phyloP scores from a whole-genome alignment of 129 eudicot species.

The Apium graveolens region DNA sequence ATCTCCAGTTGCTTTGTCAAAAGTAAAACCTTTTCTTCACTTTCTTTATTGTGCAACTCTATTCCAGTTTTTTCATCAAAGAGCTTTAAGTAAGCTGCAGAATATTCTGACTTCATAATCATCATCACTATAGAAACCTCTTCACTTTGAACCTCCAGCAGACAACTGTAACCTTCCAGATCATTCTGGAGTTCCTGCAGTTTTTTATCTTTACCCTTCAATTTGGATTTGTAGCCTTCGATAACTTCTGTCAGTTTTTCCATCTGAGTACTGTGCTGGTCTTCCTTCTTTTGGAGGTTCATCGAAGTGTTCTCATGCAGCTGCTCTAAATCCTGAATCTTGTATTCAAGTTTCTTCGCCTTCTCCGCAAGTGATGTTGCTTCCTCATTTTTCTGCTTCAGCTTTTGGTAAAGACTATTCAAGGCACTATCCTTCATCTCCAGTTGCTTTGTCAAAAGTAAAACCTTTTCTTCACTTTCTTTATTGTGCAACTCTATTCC shows the following conservation, averaged over 20 bases:
- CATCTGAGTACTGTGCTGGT: too few relatives aligned
- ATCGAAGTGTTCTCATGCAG: too few relatives aligned
- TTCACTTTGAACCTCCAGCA: too few relatives aligned
- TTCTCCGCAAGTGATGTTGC: conserved; percentile 25
- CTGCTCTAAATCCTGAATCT: too few relatives aligned
- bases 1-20: conserved; percentile 30
- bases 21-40: conserved; percentile 25
- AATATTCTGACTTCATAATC: conserved; percentile 1
- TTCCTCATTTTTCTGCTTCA: conserved; percentile 31
- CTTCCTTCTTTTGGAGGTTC: too few relatives aligned
- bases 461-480: conserved; percentile 27
- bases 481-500: conserved; percentile 21
- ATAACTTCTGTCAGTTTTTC: too few relatives aligned
- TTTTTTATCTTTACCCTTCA: too few relatives aligned
- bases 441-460: conserved; percentile 29
- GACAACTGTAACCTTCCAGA: too few relatives aligned
- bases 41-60: conserved; percentile 25
- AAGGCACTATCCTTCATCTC: conserved; percentile 25
- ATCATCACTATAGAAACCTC: too few relatives aligned
- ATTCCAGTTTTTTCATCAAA: conserved; percentile 15
- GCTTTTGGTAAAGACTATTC: conserved; percentile 18
- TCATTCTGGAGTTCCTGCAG: too few relatives aligned
- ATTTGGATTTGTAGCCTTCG: too few relatives aligned
- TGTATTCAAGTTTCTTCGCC: too few relatives aligned
- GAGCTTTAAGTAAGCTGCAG: conserved; percentile 30